A percentile compares a stretch with the other conserved stretches of the same genome.
phyloP scores from a whole-genome alignment of 164 flowering plant genomes.

The Warburgia ugandensis region DNA sequence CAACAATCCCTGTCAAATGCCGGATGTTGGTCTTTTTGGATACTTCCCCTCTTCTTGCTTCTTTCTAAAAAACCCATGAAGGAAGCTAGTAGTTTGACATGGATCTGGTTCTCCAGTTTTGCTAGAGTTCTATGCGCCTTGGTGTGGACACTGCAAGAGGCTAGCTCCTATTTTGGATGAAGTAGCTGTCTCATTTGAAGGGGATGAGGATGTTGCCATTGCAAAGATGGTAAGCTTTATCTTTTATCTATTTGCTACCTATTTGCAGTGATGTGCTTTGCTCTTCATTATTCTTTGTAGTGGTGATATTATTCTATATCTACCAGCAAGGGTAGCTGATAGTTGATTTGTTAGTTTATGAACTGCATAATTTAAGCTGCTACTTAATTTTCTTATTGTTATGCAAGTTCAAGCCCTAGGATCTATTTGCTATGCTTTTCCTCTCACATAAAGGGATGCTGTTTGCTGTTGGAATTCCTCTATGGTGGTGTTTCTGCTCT shows the following conservation, averaged over 20 bases:
- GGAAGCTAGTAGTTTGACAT: too few species aligned
- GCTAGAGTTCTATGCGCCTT: conserved; percentile 92
- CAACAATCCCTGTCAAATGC: too few species aligned
- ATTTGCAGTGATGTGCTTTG: neutral
- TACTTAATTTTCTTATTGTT: too few species aligned
- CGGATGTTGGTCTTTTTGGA: too few species aligned
- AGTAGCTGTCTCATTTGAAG: conserved; percentile 70
- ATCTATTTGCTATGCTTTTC: too few species aligned
- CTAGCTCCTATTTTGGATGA: conserved; percentile 92
- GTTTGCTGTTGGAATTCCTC: neutral
- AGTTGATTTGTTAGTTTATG: too few species aligned
- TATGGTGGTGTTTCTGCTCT: neutral
- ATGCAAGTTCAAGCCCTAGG: too few species aligned
- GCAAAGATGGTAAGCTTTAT: conserved; percentile 86
- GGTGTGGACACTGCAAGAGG: conserved; percentile 97
- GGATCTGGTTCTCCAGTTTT: conserved; percentile 44
- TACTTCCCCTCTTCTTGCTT: too few species aligned
- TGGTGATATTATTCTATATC: neutral
- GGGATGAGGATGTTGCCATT: conserved; percentile 58
- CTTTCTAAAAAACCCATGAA: too few species aligned
- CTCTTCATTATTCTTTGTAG: neutral
- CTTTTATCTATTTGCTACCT: neutral
- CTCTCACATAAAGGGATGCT: neutral
- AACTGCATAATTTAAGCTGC: too few species aligned
- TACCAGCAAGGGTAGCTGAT: too few species aligned